Base-by-base conservation (phyloP, 192 early-diverging fungal species). In the Coemansia sp. region DNA sequence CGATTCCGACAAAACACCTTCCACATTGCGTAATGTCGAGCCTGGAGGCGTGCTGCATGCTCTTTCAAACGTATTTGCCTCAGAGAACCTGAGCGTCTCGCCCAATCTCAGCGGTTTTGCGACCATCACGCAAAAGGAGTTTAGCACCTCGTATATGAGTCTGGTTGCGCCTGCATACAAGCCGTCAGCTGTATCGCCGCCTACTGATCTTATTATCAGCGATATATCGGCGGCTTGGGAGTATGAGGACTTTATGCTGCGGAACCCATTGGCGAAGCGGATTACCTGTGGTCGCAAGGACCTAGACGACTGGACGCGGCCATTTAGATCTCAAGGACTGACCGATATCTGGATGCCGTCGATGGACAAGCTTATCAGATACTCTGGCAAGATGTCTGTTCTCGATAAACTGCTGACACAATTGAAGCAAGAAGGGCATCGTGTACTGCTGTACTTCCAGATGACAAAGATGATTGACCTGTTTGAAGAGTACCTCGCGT, bases 391-490 rank as follows among this genome's bases (percentile, higher is more conserved):
- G 76, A 69, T 94, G 70, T 81, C 86, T 6, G 86, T 81, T 9
- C 75, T 94, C 48, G 93, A 94, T 67, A 84, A 83, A 60, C 70
- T 94, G 44, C 71, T 94, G 32, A 83, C 87, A 39, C 81, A 85
- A 65, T 82, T 94, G 6, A 93, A 93, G 84, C 75, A 86, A 19
- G 92, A 91, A 54, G 91, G 87, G 1, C 93, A 94, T 69, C 89
- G 93, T 21, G 89, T 90, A 1, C 79, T 94, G 70, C 84, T 94
- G 18, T 94, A 92, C 71, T 94, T 94, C 89, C 93, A 94, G 73
- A 94, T 94, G 93, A 92, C 91, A 43, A 87, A 85, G 74, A 94
- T 93, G 90, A 92, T 94, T 64, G 93, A 94, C 56, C 56, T 94
- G 72, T 89, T 94, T 78, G 93, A 94, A 73, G 93, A 94, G 71